These are phyloP conservation scores for Anisodus acutangulus DNA, from an alignment of 257 asterid species.

Conservation along the genomic window DNA sequence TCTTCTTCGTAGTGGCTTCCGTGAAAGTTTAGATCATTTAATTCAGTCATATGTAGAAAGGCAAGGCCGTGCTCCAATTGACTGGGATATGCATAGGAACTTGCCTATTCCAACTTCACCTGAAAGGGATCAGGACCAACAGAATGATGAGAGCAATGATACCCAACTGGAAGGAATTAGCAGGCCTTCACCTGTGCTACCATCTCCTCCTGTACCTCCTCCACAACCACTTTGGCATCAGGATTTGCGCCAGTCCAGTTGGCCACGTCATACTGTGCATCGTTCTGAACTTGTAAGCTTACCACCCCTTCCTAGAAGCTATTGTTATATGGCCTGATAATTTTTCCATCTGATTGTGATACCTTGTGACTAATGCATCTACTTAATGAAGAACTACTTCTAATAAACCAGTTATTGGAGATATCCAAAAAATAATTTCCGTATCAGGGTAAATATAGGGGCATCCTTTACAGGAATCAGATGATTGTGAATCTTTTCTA, in stretches of 20 bases:
- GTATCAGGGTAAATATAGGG: neutral
- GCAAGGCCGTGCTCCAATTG: conserved; percentile 69
- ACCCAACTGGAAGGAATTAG: conserved; percentile 56
- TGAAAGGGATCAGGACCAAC: conserved; percentile 60
- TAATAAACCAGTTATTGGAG: neutral
- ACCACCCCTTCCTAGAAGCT: conserved; percentile 12
- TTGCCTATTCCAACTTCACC: conserved; percentile 80
- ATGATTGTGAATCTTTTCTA: neutral
- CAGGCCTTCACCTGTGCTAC: conserved; percentile 67
- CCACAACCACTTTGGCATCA: conserved; percentile 93
- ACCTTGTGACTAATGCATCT: conserved; percentile 9
- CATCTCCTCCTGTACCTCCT: conserved; percentile 86
- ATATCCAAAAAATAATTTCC: neutral
- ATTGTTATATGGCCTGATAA: neutral
- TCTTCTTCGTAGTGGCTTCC: conserved; percentile 92
- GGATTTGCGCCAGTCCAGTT: conserved; percentile 73
- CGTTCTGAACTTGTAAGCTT: conserved; percentile 80
- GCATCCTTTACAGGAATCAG: neutral
- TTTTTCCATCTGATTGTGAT: neutral
- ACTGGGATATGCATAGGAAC: conserved; percentile 80
- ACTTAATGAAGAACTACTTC: neutral
- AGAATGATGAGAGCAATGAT: conserved; percentile 58
- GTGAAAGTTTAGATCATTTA: conserved; percentile 87
- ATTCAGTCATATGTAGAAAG: conserved; percentile 86
- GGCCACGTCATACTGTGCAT: conserved; percentile 77